A percentile compares a stretch with the other conserved stretches of the same genome.
Evolutionary conservation across 306 rosid genomes (phyloP).

Genomic region (Cucumis hystrix): DNA sequence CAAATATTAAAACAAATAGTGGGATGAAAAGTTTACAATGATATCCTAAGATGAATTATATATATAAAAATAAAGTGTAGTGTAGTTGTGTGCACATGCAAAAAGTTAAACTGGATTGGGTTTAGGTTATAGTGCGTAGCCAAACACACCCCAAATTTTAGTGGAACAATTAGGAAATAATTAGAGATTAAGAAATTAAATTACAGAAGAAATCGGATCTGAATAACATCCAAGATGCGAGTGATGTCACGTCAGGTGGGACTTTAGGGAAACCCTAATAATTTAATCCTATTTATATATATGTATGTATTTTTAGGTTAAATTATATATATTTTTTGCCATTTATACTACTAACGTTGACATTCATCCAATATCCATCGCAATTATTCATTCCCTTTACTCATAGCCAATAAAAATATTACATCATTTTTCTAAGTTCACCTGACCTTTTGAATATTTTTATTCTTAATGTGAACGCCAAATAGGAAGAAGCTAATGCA

Average conservation of each 20-base stretch:
- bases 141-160: background rate
- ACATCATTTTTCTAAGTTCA: background rate
- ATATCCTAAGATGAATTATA: background rate
- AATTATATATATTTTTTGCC: background rate
- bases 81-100: background rate
- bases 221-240: background rate
- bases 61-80: background rate
- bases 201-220: background rate
- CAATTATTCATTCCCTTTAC: background rate
- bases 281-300: background rate
- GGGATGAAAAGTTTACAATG: background rate
- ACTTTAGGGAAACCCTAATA: background rate
- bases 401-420: background rate
- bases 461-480: background rate
- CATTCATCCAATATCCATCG: background rate
- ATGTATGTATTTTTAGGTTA: background rate
- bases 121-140: slow-evolving; percentile 3
- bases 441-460: background rate
- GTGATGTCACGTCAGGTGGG: slow-evolving; percentile 2
- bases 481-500: background rate
- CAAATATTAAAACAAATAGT: background rate
- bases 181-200: background rate
- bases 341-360: background rate
- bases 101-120: background rate
- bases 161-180: background rate